Evolutionary conservation across 1,284 basidiomycete species (phyloP).

Genomic region (Megacollybia platyphylla): DNA sequence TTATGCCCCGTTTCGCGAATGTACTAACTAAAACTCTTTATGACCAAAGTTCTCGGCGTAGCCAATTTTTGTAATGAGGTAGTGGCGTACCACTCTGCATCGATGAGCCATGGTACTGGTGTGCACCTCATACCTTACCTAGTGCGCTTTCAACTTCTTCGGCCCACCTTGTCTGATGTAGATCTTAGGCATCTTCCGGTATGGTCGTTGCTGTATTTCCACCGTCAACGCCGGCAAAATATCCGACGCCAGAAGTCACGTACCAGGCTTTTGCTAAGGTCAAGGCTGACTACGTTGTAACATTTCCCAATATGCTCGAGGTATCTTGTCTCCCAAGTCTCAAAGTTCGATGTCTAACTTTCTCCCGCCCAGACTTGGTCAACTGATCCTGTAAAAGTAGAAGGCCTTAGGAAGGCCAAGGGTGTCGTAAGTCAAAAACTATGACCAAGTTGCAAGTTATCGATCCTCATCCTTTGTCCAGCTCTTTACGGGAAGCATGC

Average conservation of each 20-base stretch:
- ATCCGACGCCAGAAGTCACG: conserved; percentile 4
- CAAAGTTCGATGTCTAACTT: neutral
- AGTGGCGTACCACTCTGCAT: too few species aligned
- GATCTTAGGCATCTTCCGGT: conserved; percentile 4
- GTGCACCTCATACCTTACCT: conserved; percentile 6
- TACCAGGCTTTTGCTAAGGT: conserved; percentile 1
- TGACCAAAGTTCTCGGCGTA: too few species aligned
- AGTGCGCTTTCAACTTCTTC: neutral
- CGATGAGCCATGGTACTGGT: conserved; percentile 6
- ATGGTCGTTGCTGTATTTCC: conserved; percentile 5
- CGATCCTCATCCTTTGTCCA: neutral
- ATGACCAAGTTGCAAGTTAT: too few species aligned
- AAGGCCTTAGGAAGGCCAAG: neutral
- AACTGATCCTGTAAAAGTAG: conserved; percentile 4
- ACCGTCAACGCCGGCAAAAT: conserved; percentile 3
- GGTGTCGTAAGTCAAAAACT: too few species aligned
- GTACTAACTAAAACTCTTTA: too few species aligned
- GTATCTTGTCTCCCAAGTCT: neutral
- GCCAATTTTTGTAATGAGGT: too few species aligned
- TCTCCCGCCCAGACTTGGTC: conserved; percentile 6
- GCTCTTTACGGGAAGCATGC: conserved; percentile 11
- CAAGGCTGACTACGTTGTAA: conserved; percentile 5
- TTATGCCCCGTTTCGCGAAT: neutral
- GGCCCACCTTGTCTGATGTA: neutral
- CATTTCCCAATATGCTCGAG: conserved; percentile 4